These are phyloP conservation scores for Fusarium sp. DNA, from an alignment of 2,329 filamentous ascomycete genomes.

Conservation along the genomic window DNA sequence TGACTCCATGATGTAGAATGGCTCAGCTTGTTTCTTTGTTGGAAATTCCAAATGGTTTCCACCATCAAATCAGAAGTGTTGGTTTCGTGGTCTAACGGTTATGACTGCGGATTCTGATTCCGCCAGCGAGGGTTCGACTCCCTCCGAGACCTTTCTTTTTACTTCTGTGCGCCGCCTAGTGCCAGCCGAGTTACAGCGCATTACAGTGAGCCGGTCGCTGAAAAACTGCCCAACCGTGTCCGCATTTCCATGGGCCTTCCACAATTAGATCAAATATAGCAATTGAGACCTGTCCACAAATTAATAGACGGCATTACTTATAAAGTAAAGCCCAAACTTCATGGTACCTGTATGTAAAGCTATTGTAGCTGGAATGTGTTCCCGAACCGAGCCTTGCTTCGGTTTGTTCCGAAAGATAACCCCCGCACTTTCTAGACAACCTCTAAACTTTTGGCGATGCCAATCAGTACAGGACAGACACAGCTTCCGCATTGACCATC, in stretches of 20 bases:
- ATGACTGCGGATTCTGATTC: not conserved
- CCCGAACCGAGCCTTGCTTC: not conserved
- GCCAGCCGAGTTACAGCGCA: not conserved
- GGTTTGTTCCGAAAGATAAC: not conserved
- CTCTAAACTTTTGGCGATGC: not conserved
- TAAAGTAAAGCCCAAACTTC: not conserved
- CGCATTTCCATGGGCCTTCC: not conserved
- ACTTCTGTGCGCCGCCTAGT: no score
- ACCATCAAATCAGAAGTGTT: not conserved
- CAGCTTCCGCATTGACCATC: no score
- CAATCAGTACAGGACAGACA: not conserved
- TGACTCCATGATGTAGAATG: not conserved
- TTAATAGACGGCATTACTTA: accelerated
- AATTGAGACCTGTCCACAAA: not conserved
- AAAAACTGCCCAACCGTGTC: not conserved
- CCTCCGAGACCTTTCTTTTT: not conserved
- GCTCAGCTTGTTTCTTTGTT: not conserved
- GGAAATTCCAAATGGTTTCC: accelerated
- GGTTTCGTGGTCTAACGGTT: not conserved
- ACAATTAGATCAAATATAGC: not conserved
- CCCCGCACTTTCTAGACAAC: not conserved
- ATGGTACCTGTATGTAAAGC: not conserved
- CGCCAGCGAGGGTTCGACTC: not conserved
- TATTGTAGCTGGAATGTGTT: not conserved
- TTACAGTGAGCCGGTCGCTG: not conserved